phyloP scores from a whole-genome alignment of 352 stramenopile species.

The Globisporangium rhizosaccharum region DNA sequence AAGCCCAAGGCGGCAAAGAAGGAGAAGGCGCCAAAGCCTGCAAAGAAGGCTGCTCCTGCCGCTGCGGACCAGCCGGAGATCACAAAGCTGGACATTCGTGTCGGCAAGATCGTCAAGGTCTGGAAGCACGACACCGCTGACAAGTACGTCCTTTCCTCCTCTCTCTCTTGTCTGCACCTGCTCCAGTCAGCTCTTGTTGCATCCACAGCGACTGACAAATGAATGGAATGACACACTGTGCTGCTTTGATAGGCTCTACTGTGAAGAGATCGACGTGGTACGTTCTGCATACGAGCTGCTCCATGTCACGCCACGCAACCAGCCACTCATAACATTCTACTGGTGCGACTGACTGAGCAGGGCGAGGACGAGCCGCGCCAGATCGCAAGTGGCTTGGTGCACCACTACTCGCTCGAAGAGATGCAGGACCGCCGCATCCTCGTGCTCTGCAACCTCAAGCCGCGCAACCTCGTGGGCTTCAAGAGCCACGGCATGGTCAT shows the following conservation, averaged over 20 bases:
- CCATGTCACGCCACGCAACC: not conserved
- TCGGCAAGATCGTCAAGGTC: slow-evolving; percentile 89
- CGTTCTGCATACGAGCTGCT: not conserved
- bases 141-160: slow-evolving; percentile 37
- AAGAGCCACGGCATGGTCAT: slow-evolving; percentile 91
- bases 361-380: slow-evolving; percentile 80
- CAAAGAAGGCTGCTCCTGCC: slow-evolving; percentile 22
- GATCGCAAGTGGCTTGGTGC: slow-evolving; percentile 84
- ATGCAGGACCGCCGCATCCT: slow-evolving; percentile 83
- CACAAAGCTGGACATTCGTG: slow-evolving; percentile 90
- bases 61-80: slow-evolving; percentile 75
- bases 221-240: not conserved
- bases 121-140: slow-evolving; percentile 90
- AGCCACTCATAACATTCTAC: too few species aligned
- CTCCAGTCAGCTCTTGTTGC: slow-evolving; percentile 1
- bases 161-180: not conserved
- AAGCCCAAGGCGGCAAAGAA: slow-evolving; percentile 25
- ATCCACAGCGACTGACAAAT: not conserved
- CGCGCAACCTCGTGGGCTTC: slow-evolving; percentile 87
- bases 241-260: slow-evolving; percentile 58
- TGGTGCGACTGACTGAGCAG: not conserved
- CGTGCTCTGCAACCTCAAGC: slow-evolving; percentile 90
- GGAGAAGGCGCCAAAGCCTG: slow-evolving; percentile 42
- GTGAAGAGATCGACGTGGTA: slow-evolving; percentile 89
- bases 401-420: slow-evolving; percentile 84